Evolutionary conservation across 345 rosid species (phyloP).

Genomic region (Eucalyptus marginata): DNA sequence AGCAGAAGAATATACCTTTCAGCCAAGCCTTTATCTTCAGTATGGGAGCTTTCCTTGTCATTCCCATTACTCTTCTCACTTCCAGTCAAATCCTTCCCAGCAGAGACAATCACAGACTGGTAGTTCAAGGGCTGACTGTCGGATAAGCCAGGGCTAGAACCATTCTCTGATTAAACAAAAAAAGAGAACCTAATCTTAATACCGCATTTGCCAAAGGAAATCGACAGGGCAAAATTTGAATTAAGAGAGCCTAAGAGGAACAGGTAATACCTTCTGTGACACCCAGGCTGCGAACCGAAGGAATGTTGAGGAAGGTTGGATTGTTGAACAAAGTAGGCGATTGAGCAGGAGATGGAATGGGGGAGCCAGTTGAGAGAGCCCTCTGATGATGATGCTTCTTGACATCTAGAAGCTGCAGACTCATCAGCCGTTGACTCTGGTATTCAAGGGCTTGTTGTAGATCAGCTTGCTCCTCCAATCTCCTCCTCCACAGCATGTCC

Average conservation of each 20-base stretch:
- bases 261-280: conserved; percentile 10
- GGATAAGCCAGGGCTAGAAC: conserved; percentile 5
- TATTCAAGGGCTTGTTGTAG: conserved; percentile 65
- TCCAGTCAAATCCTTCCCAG: conserved; percentile 10
- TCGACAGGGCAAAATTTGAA: neutral
- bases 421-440: conserved; percentile 70
- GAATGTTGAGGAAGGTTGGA: conserved; percentile 8
- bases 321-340: conserved; percentile 45
- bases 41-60: conserved; percentile 16
- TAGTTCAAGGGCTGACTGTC: neutral
- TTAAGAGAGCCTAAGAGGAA: neutral
- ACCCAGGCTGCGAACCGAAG: conserved; percentile 28
- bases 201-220: neutral
- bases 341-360: conserved; percentile 40
- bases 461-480: conserved; percentile 65
- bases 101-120: neutral
- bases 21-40: conserved; percentile 15
- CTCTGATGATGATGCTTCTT: conserved; percentile 66
- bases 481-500: conserved; percentile 67
- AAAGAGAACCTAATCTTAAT: neutral
- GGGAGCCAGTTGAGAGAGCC: conserved; percentile 55
- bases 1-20: conserved; percentile 17
- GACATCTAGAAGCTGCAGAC: conserved; percentile 70
- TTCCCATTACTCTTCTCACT: conserved; percentile 15
- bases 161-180: conserved; percentile 18